phyloP scores from a whole-genome alignment of 208 protist genomes.

The Wallacemonas sp. region DNA sequence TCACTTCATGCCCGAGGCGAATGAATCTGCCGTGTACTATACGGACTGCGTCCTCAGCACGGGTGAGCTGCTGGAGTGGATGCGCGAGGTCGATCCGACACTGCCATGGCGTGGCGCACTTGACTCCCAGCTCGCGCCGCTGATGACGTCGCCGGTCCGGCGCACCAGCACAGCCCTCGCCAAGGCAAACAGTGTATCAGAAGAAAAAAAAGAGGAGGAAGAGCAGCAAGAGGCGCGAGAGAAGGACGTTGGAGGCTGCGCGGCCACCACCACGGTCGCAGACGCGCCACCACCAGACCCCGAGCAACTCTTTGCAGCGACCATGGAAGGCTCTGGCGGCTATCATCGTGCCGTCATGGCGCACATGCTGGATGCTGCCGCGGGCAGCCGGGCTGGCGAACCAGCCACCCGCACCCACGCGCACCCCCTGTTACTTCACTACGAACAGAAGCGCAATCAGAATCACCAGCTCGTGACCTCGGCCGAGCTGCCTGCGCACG shows the following conservation, averaged over 20 bases:
- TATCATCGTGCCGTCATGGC: constrained; percentile 59
- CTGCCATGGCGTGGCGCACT: constrained; percentile 50
- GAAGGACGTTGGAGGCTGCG: too few relatives aligned
- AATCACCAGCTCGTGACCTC: constrained; percentile 68
- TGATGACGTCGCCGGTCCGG: neutral
- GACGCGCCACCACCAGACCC: too few relatives aligned
- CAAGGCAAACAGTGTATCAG: too few relatives aligned
- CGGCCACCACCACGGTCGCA: neutral
- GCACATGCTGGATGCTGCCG: constrained; percentile 1
- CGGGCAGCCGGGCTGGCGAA: constrained; percentile 6
- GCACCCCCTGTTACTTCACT: constrained; percentile 26
- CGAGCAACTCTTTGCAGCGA: constrained; percentile 16
- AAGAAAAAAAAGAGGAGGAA: too few relatives aligned
- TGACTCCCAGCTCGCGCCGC: constrained; percentile 25
- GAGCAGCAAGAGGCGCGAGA: too few relatives aligned
- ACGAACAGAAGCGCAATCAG: constrained; percentile 63
- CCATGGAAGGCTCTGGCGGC: constrained; percentile 68
- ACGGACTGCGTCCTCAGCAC: constrained; percentile 97
- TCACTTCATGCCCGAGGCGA: constrained; percentile 56
- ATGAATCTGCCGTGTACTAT: constrained; percentile 44
- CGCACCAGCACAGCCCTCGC: neutral
- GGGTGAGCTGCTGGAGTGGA: constrained; percentile 90
- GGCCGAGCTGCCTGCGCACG: constrained; percentile 32
- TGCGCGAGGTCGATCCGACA: constrained; percentile 53
- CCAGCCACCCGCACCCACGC: too few relatives aligned